Conservation (phyloP, 192 early-diverging fungal species). For the Endogone sp. region DNA sequence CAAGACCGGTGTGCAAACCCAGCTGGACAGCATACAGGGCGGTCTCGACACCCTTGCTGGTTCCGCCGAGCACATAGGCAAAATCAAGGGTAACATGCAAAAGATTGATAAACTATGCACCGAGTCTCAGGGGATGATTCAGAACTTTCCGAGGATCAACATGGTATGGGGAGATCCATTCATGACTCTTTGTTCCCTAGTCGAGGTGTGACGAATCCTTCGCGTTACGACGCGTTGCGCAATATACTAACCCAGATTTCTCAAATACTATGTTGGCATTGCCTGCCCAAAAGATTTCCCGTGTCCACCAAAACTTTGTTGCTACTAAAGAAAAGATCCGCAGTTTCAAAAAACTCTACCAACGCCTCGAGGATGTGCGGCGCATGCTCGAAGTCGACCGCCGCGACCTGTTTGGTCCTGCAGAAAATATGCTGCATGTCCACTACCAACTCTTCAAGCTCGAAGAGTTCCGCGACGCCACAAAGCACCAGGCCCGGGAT, state of each 20-base stretch:
- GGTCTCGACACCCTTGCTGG: constrained; percentile 75
- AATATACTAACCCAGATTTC: too few species aligned
- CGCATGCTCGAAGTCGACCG: constrained; percentile 66
- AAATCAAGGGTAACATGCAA: constrained; percentile 71
- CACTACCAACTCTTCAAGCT: constrained; percentile 88
- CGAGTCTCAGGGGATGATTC: constrained; percentile 81
- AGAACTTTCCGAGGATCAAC: constrained; percentile 87
- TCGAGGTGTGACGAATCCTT: too few species aligned
- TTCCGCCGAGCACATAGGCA: constrained; percentile 58
- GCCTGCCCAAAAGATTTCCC: too few species aligned
- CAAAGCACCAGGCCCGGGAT: constrained; percentile 68
- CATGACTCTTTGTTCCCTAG: neutral
- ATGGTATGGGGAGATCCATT: constrained; percentile 46
- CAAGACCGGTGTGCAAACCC: constrained; percentile 88
- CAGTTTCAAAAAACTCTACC: constrained; percentile 84
- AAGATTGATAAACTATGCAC: constrained; percentile 84
- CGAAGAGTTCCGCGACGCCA: constrained; percentile 84
- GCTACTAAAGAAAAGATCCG: constrained; percentile 81
- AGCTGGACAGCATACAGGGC: constrained; percentile 86
- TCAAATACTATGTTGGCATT: too few species aligned
- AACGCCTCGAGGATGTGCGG: constrained; percentile 70
- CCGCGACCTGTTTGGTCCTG: constrained; percentile 59
- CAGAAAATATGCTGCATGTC: constrained; percentile 77
- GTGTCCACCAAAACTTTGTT: constrained; percentile 93
- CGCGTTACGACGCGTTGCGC: too few species aligned